Evolutionary conservation across 2,329 filamentous ascomycete genomes (phyloP), one percentile per base, ranked within the genome.

Genomic region (Hypoxylon rubiginosum): DNA sequence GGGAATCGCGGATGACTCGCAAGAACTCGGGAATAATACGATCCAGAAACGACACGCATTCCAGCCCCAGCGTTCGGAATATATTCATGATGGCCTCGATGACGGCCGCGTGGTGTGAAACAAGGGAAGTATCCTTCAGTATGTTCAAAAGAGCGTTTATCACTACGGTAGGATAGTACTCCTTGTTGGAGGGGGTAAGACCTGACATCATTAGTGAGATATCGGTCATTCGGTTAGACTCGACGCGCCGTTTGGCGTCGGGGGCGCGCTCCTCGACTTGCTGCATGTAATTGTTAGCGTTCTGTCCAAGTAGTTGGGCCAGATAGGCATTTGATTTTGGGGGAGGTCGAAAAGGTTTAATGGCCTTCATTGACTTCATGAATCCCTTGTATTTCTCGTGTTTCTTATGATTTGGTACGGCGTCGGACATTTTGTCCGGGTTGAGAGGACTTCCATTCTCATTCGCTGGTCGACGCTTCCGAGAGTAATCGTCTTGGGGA

Each of bases 1-100:
- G 89, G 5, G 94, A 94, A 54, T 91, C 91, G 71, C 91, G 88
- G 66, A 99, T 97, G 60, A 99, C 95, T 15, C 89, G 85, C 45
- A 99, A 86, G 75, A 99, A 99, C 0, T 94, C 96, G 0, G 97
- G 96, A 32, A 99, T 92, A 66, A 99, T 97, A 66, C 96, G 91
- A 66, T 92, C 92, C 1, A 99, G 87, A 79, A 98, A 99, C 0
- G 93, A 92, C 8, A 99, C 95, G 77, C 96, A 99, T 77, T 98
- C 97, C 72, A 99, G 82, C 1, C 96, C 96, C 66, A 99, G 86
- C 0, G 97, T 99, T 72, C 96, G 92, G 81, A 99, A 99, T 64
- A 99, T 99, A 72, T 93, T 97, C 90, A 99, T 98, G 73, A 99
- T 97, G 4, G 96, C 96, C 78, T 98, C 96, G 55, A 99, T 96